Evolutionary conservation across 2,329 filamentous ascomycete genomes (phyloP), one percentile per base, ranked within the genome.

Genomic region (Biscogniauxia marginata): DNA sequence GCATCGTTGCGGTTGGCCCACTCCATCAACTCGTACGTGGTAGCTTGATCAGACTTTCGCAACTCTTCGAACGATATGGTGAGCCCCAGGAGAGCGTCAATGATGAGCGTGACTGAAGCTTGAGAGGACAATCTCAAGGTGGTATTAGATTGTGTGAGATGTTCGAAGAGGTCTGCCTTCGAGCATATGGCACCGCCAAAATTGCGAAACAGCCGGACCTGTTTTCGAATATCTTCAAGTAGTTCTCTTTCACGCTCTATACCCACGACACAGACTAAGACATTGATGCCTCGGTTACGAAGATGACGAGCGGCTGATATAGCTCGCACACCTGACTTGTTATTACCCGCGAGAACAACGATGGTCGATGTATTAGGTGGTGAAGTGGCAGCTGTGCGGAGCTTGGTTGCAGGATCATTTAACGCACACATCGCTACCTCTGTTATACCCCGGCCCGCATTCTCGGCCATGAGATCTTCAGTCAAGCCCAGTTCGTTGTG

Each of bases 321-420:
- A 3, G 92, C 91, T 56, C 93, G 84, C 39, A 90, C 87, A 43
- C 93, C 93, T 0, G 88, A 92, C 63, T 91, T 91, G 73, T 96
- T 93, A 72, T 97, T 98, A n/a, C 95, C 93, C 0, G 91, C 93
- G n/a, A 98, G 80, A 6, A 98, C 84, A 20, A 96, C 85, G 25
- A 85, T 76, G 0, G 79, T 78, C 54, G 69, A 61, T 23, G 74
- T 51, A 39, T 58, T 72, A 47, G 66, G 70, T 6, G 65, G 64
- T 18, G 68, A 69, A 4, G 64, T 56, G 2, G 68, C 63, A 20
- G 63, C 77, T 49, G 70, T 80, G 48, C 76, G 83, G 48, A 81
- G 79, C 72, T 77, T 84, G 69, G 81, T 83, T 50, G 80, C 86
- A 56, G 79, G 84, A 61, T 86, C 84, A 1, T 79, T 79, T 47